phyloP scores from a whole-genome alignment of 176 grass and related monocot species.

The Tuctoria greenei region DNA sequence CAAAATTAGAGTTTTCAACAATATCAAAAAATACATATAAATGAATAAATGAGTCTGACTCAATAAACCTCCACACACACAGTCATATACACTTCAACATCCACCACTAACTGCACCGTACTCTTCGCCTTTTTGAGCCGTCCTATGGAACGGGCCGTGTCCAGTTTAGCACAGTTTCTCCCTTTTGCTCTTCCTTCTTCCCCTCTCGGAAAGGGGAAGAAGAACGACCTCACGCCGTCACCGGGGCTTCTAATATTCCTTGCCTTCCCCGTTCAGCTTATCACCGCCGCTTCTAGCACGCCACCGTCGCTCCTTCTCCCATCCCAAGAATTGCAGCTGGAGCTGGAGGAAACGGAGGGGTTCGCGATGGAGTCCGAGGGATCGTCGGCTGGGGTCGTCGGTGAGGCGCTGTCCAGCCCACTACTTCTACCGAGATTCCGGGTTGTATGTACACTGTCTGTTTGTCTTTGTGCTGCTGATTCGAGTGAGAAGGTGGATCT shows the following conservation, averaged over 20 bases:
- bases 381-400: slow-evolving; percentile 46
- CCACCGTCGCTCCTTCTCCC: not conserved
- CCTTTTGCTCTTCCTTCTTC: not conserved
- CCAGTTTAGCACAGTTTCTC: not conserved
- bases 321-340: slow-evolving; percentile 5
- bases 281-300: slow-evolving; percentile 18
- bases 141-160: not conserved
- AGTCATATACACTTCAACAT: no score
- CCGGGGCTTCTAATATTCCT: slow-evolving; percentile 35
- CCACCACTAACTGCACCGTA: not conserved
- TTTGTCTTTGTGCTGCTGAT: not conserved
- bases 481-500: slow-evolving; percentile 9
- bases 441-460: not conserved
- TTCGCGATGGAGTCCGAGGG: slow-evolving; percentile 49
- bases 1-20: no score
- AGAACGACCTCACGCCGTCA: no score
- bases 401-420: slow-evolving; percentile 7
- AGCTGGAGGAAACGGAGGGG: slow-evolving; percentile 35
- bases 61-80: no score
- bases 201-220: no score
- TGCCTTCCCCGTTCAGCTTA: slow-evolving; percentile 22
- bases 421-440: not conserved
- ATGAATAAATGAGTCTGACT: no score
- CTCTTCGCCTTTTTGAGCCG: not conserved
- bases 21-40: no score